phyloP scores from a whole-genome alignment of 2,329 filamentous ascomycete genomes.

The Lomentospora prolificans region DNA sequence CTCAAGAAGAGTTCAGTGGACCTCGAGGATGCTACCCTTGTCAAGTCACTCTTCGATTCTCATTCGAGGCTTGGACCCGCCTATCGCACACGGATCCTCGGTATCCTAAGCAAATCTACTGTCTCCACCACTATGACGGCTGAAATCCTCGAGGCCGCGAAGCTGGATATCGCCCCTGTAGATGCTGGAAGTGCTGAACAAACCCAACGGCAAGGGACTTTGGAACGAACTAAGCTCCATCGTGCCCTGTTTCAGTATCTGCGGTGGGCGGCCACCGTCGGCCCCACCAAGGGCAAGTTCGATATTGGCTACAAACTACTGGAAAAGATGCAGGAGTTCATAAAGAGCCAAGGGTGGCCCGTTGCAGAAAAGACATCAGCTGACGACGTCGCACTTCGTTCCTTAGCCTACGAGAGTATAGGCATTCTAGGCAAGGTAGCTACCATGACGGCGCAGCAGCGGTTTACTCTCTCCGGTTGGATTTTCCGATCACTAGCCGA shows the following conservation, averaged over 20 bases:
- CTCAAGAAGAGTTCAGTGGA: conserved; percentile 70
- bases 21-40: conserved; percentile 56
- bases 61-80: conserved; percentile 66
- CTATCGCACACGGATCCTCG: conserved; percentile 68
- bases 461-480: conserved; percentile 55
- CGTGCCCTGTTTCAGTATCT: conserved; percentile 78
- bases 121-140: conserved; percentile 60
- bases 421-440: conserved; percentile 66
- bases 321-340: conserved; percentile 58
- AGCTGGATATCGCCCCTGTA: conserved; percentile 43
- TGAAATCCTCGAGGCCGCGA: conserved; percentile 50
- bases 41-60: conserved; percentile 59
- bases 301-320: conserved; percentile 61
- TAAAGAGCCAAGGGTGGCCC: conserved; percentile 79
- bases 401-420: conserved; percentile 82
- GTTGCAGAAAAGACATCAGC: conserved; percentile 45
- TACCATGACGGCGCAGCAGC: conserved; percentile 41
- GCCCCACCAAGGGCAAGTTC: conserved; percentile 47
- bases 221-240: conserved; percentile 72
- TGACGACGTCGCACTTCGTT: conserved; percentile 58
- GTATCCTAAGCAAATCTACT: conserved; percentile 66
- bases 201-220: conserved; percentile 30
- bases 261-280: conserved; percentile 75
- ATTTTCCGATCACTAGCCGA: conserved; percentile 75
- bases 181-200: neutral